phyloP scores from a whole-genome alignment of 108 stramenopile genomes.

The Fistulifera pelliculosa region DNA sequence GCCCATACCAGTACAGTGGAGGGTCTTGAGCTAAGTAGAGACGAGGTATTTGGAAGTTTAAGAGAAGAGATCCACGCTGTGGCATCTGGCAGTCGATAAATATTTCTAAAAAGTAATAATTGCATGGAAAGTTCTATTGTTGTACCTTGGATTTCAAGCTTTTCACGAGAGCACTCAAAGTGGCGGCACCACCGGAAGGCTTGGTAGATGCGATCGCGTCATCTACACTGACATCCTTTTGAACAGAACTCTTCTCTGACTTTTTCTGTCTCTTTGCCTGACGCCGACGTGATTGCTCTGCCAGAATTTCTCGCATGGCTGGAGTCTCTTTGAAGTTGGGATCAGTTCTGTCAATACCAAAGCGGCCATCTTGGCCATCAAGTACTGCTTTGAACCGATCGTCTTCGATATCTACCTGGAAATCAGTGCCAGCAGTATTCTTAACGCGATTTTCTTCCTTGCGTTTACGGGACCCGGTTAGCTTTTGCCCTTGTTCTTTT shows the following conservation, averaged over 20 bases:
- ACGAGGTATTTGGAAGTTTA: conserved; percentile 22
- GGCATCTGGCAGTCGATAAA: too few species aligned
- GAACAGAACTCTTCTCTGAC: background rate
- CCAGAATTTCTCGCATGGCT: conserved; percentile 81
- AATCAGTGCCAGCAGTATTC: conserved; percentile 68
- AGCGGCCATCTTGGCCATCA: conserved; percentile 80
- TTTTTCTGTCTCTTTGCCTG: conserved; percentile 54
- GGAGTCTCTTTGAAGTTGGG: conserved; percentile 80
- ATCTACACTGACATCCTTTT: conserved; percentile 1
- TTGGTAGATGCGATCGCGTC: background rate
- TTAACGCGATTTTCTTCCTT: conserved; percentile 61
- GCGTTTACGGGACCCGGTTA: conserved; percentile 67
- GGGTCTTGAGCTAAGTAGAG: conserved; percentile 9
- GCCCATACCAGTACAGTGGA: conserved; percentile 31
- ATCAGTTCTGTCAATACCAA: conserved; percentile 89
- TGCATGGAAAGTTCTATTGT: background rate
- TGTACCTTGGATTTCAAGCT: conserved; percentile 9
- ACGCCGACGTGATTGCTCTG: conserved; percentile 69
- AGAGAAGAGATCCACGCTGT: conserved; percentile 1
- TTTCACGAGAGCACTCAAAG: conserved; percentile 3
- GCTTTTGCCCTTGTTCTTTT: conserved; percentile 75
- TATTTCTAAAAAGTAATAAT: background rate
- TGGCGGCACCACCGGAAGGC: background rate
- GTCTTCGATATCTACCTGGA: conserved; percentile 77
- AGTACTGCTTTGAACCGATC: conserved; percentile 82